A percentile compares a stretch with the other conserved stretches of the same genome.
phyloP scores from a whole-genome alignment of 805 yeast species.

The Lachancea sp. region DNA sequence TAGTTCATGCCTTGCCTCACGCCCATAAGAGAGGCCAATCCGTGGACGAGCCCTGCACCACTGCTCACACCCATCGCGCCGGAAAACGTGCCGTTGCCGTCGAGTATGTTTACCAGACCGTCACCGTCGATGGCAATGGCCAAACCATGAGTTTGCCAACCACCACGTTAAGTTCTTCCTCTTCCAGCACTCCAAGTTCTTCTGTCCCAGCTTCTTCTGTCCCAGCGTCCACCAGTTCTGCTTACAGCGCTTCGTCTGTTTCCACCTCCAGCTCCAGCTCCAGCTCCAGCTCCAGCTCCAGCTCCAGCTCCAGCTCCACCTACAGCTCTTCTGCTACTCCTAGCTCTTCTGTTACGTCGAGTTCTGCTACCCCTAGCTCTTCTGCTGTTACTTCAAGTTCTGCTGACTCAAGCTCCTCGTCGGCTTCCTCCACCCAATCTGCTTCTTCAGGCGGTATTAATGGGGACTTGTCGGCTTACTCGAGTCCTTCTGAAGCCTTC shows the following conservation, averaged over 20 bases:
- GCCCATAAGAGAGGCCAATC: conserved; percentile 15
- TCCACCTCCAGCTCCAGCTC: conserved; percentile 23
- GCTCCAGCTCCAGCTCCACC: conserved; percentile 5
- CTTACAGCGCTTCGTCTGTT: conserved; percentile 13
- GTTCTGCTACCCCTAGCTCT: conserved; percentile 8
- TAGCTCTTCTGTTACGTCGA: conserved; percentile 16
- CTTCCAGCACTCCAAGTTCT: conserved; percentile 4
- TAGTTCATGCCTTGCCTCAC: conserved; percentile 29
- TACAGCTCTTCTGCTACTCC: conserved; percentile 16
- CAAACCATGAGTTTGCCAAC: conserved; percentile 36
- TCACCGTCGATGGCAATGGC: conserved; percentile 46
- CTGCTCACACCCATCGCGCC: conserved; percentile 37
- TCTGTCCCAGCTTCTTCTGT: conserved; percentile 1
- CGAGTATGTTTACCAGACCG: conserved; percentile 49
- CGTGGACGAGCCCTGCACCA: conserved; percentile 26
- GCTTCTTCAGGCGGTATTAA: conserved; percentile 34
- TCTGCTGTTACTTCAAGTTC: conserved; percentile 9
- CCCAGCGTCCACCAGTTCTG: conserved; percentile 15
- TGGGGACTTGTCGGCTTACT: conserved; percentile 49
- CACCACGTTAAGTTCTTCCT: conserved; percentile 17
- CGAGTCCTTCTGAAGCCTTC: conserved; percentile 47
- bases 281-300: conserved; percentile 10
- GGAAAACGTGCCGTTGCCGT: conserved; percentile 49
- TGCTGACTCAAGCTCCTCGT: conserved; percentile 14
- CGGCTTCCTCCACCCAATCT: conserved; percentile 30